Evolutionary conservation across 768 basidiomycete genomes (phyloP).

Genomic region (Hericium rajendrae): DNA sequence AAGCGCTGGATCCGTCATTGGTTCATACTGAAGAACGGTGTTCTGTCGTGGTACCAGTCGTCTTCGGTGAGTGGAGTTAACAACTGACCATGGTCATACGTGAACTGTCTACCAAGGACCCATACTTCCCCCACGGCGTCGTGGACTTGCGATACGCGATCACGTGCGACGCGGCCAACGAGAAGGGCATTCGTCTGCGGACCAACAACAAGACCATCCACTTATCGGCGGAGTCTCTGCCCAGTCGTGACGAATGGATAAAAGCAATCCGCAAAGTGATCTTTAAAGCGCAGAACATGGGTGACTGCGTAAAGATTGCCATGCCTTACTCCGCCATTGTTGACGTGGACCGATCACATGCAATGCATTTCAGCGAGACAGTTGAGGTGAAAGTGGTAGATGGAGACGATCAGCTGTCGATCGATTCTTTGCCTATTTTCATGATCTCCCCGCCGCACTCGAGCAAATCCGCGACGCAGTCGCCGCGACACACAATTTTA

Average conservation of each 20-base stretch:
- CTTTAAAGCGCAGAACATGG: constrained; percentile 93
- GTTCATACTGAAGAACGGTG: constrained; percentile 94
- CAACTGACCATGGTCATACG: constrained; percentile 1
- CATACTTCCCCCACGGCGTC: constrained; percentile 95
- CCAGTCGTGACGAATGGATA: constrained; percentile 90
- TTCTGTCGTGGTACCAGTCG: constrained; percentile 93
- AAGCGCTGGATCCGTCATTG: constrained; percentile 93
- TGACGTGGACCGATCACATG: constrained; percentile 80
- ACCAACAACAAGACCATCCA: constrained; percentile 72
- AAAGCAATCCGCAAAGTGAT: constrained; percentile 91
- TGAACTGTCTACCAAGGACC: constrained; percentile 49
- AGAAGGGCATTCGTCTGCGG: constrained; percentile 73
- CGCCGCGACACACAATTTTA: constrained; percentile 36
- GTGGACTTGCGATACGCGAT: constrained; percentile 92
- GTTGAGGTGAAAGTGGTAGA: constrained; percentile 91
- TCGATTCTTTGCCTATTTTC: constrained; percentile 92
- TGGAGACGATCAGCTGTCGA: constrained; percentile 62
- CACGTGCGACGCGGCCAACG: constrained; percentile 70
- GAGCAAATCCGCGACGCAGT: constrained; percentile 77
- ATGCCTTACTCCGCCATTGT: constrained; percentile 87
- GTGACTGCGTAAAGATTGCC: constrained; percentile 95
- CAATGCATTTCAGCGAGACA: constrained; percentile 94
- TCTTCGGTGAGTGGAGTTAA: constrained; percentile 53
- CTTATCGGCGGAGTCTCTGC: constrained; percentile 68
- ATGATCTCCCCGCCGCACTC: constrained; percentile 65